A percentile compares a stretch with the other conserved stretches of the same genome.
phyloP scores from a whole-genome alignment of 148 eudicot genomes.

The Camellia sinensis region DNA sequence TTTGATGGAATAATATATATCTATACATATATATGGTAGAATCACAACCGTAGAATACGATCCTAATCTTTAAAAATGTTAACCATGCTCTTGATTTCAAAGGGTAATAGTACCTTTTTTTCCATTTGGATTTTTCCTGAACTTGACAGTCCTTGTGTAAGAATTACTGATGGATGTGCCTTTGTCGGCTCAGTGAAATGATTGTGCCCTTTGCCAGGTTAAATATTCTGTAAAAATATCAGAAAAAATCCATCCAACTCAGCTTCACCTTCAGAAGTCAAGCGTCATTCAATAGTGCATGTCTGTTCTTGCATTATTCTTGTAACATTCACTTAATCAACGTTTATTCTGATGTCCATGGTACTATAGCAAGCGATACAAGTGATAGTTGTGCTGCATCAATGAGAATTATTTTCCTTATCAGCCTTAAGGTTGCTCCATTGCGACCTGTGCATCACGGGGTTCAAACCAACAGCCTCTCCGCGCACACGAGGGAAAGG shows the following conservation, averaged over 20 bases:
- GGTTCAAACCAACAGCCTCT: too few relatives aligned
- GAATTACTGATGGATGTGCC: not conserved
- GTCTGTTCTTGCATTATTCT: not conserved
- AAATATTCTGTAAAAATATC: not conserved
- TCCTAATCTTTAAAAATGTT: not conserved
- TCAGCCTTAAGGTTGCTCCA: too few relatives aligned
- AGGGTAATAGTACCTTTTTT: not conserved
- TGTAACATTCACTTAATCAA: not conserved
- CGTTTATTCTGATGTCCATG: not conserved
- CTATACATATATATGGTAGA: too few relatives aligned
- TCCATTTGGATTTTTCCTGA: not conserved
- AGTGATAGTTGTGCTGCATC: not conserved
- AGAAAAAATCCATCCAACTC: not conserved
- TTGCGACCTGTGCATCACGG: too few relatives aligned
- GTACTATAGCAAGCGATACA: not conserved
- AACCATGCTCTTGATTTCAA: not conserved
- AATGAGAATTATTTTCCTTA: not conserved
- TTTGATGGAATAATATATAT: too few relatives aligned
- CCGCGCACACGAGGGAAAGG: too few relatives aligned
- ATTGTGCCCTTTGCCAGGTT: not conserved
- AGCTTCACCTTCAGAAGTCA: not conserved
- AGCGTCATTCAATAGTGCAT: not conserved
- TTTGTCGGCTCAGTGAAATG: not conserved
- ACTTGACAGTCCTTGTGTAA: not conserved
- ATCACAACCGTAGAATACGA: too few relatives aligned